Conservation (phyloP, 768 basidiomycete species). For the Clitopilus passeckerianus region DNA sequence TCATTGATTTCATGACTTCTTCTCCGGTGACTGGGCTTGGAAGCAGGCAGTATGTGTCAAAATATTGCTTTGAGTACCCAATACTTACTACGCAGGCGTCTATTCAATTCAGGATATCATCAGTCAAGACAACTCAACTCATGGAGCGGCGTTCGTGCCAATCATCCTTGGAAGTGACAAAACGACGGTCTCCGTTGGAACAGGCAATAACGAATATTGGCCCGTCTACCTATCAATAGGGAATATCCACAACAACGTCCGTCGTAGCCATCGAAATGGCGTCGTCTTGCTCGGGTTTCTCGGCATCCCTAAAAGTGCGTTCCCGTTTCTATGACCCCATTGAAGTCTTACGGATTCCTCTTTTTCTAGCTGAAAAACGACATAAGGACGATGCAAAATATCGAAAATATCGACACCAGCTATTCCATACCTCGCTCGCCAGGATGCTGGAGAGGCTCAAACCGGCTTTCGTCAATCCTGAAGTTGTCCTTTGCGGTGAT, state of each 20-base stretch:
- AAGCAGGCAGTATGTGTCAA: conserved; percentile 14
- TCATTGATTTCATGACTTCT: conserved; percentile 14
- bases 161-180: conserved; percentile 33
- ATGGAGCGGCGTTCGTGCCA: conserved; percentile 24
- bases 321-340: not conserved
- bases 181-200: conserved; percentile 30
- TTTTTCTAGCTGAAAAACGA: not conserved
- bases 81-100: too few relatives aligned
- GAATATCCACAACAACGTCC: conserved; percentile 23
- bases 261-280: conserved; percentile 23
- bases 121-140: conserved; percentile 12
- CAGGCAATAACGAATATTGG: conserved; percentile 29
- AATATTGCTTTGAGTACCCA: too few relatives aligned
- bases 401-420: conserved; percentile 7
- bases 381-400: conserved; percentile 1
- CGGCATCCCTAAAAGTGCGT: not conserved
- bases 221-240: conserved; percentile 28
- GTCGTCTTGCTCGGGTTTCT: conserved; percentile 6
- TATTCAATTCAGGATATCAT: conserved; percentile 21
- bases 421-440: conserved; percentile 15
- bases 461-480: conserved; percentile 13
- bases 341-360: not conserved
- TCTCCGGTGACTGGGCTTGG: conserved; percentile 20
- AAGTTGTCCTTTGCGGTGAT: conserved; percentile 17
- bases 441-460: conserved; percentile 9